Evolutionary conservation across 2,329 filamentous ascomycete genomes (phyloP).

Genomic region (Epichloe glyceriae): DNA sequence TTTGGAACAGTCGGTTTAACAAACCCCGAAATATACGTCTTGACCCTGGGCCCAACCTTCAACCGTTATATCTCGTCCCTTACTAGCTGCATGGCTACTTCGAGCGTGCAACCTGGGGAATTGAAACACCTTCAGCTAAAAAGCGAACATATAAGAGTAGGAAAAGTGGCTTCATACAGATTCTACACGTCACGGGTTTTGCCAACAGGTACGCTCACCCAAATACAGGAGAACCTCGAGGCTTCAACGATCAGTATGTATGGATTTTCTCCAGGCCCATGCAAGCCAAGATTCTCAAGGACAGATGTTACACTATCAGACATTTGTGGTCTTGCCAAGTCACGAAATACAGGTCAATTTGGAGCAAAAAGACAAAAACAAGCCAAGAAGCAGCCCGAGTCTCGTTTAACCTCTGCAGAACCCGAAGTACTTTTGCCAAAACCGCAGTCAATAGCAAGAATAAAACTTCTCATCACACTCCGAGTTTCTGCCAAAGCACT

Average conservation of each 20-base stretch:
- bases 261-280: conserved; percentile 4
- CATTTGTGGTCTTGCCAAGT: neutral
- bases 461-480: conserved; percentile 1
- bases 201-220: neutral
- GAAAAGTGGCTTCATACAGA: conserved; percentile 24
- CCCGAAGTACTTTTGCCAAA: neutral
- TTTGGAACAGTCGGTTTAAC: conserved; percentile 19
- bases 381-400: neutral
- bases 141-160: conserved; percentile 22
- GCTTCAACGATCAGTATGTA: conserved; percentile 4
- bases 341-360: neutral
- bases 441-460: neutral
- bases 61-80: conserved; percentile 25
- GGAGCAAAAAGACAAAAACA: neutral
- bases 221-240: neutral
- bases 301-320: neutral
- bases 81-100: conserved; percentile 21
- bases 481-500: conserved; percentile 2
- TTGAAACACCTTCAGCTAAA: conserved; percentile 21
- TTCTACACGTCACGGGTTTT: conserved; percentile 13
- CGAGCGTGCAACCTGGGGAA: conserved; percentile 19
- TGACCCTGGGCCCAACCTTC: conserved; percentile 24
- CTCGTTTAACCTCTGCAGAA: neutral
- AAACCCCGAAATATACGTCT: conserved; percentile 24
- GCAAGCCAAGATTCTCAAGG: neutral